Percentiles rank a stretch among this genome's conserved stretches.
phyloP scores from a whole-genome alignment of 1,284 basidiomycete genomes.

The Microbotryomycetes sp. region DNA sequence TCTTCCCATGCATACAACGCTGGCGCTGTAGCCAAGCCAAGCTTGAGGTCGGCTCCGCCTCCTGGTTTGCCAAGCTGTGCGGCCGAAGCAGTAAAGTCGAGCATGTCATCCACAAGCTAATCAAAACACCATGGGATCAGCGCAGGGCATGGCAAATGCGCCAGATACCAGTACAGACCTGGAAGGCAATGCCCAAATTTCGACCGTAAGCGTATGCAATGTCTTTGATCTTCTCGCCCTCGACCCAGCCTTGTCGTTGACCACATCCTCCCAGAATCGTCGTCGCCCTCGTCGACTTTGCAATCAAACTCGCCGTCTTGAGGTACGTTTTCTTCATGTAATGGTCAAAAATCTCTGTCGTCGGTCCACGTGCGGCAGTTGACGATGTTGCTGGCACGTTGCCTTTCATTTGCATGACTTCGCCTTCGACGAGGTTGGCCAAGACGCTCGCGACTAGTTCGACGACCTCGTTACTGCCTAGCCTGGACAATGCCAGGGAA shows the following conservation, averaged over 20 bases:
- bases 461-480: constrained; percentile 82
- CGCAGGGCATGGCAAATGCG: too few species aligned
- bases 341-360: constrained; percentile 62
- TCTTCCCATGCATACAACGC: constrained; percentile 93
- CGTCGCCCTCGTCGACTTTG: constrained; percentile 80
- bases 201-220: constrained; percentile 86
- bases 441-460: constrained; percentile 89
- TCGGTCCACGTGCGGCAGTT: constrained; percentile 8
- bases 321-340: constrained; percentile 94
- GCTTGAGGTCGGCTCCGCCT: constrained; percentile 71
- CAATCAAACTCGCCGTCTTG: constrained; percentile 93
- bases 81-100: constrained; percentile 68
- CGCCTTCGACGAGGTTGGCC: constrained; percentile 92
- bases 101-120: constrained; percentile 85
- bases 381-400: constrained; percentile 26
- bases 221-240: constrained; percentile 73
- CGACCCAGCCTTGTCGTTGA: constrained; percentile 49
- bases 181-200: constrained; percentile 87
- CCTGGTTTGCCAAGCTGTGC: constrained; percentile 70
- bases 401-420: constrained; percentile 73
- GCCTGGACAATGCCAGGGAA: constrained; percentile 73
- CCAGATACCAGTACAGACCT: too few species aligned
- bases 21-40: constrained; percentile 86
- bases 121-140: not conserved
- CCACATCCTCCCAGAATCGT: constrained; percentile 80